These are phyloP conservation scores for Arthonia radiata DNA, from an alignment of 495 filamentous ascomycete genomes.

Conservation along the genomic window DNA sequence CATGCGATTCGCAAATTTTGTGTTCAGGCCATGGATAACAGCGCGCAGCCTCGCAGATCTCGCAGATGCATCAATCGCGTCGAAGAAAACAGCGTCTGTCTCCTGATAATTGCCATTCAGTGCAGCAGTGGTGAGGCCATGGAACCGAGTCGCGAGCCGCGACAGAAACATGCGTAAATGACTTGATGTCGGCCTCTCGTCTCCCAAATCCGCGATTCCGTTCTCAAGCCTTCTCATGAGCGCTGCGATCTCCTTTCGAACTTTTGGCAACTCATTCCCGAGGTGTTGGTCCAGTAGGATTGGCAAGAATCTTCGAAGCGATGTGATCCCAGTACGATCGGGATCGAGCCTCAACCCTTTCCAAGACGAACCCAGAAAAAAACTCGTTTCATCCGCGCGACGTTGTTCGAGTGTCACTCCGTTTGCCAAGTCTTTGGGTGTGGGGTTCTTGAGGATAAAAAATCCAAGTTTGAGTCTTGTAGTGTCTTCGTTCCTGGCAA, in stretches of 20 bases:
- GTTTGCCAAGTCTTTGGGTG: constrained; percentile 13
- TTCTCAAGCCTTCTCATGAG: constrained; percentile 13
- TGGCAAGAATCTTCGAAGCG: constrained; percentile 19
- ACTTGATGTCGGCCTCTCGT: constrained; percentile 14
- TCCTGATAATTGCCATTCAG: constrained; percentile 20
- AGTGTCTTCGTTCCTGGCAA: constrained; percentile 35
- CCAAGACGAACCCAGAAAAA: constrained; percentile 17
- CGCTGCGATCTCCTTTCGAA: constrained; percentile 18
- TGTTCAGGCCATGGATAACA: constrained; percentile 15
- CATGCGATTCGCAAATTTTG: constrained; percentile 17
- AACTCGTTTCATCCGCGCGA: constrained; percentile 15
- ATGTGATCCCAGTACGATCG: constrained; percentile 23
- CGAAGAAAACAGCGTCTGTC: constrained; percentile 6
- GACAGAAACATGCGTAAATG: constrained; percentile 22
- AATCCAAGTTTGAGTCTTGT: constrained; percentile 34
- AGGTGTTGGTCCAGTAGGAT: constrained; percentile 13
- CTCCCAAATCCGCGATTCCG: constrained; percentile 19
- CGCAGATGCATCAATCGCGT: constrained; percentile 1
- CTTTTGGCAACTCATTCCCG: constrained; percentile 25
- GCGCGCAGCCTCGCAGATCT: constrained; percentile 9
- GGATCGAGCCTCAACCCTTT: constrained; percentile 12
- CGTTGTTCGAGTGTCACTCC: constrained; percentile 9
- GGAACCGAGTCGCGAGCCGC: constrained; percentile 18
- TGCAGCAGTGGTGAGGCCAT: constrained; percentile 17
- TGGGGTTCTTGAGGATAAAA: constrained; percentile 40